phyloP scores from a whole-genome alignment of 2,329 filamentous ascomycete genomes.

The Gnomoniopsis smithogilvyi region DNA sequence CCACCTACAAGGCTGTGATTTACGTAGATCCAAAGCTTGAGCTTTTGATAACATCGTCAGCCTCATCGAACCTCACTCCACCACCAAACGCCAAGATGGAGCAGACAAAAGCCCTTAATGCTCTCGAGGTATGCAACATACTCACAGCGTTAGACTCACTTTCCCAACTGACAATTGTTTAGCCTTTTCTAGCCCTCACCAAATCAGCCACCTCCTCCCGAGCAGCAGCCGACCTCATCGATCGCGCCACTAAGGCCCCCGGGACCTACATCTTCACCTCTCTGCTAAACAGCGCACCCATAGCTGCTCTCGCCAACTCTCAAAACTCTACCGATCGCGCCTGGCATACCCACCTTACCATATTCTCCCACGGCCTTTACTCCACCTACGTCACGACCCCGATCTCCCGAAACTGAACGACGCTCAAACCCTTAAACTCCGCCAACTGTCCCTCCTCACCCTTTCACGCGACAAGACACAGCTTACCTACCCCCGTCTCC shows the following conservation, averaged over 20 bases:
- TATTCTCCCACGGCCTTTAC: slow-evolving; percentile 77
- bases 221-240: slow-evolving; percentile 81
- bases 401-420: slow-evolving; percentile 68
- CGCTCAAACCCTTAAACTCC: slow-evolving; percentile 78
- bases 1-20: slow-evolving; percentile 7
- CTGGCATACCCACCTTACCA: slow-evolving; percentile 71
- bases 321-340: slow-evolving; percentile 52
- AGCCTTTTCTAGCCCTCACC: slow-evolving; percentile 88
- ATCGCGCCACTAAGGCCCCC: slow-evolving; percentile 81
- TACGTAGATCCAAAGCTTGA: slow-evolving; percentile 10
- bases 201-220: slow-evolving; percentile 82
- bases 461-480: slow-evolving; percentile 54
- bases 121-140: no score
- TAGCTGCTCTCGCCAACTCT: slow-evolving; percentile 64
- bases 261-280: slow-evolving; percentile 94
- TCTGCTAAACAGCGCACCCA: slow-evolving; percentile 76
- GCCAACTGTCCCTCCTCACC: slow-evolving; percentile 83
- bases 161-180: slow-evolving; percentile 34
- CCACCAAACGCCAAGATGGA: slow-evolving; percentile 54
- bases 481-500: slow-evolving; percentile 72
- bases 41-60: background rate
- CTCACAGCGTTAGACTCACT: no score
- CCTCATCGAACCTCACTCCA: background rate
- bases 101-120: slow-evolving; percentile 65
- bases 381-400: slow-evolving; percentile 25